A percentile compares a stretch with the other conserved stretches of the same genome.
Evolutionary conservation across 179 eudicot genomes (phyloP).

Genomic region (Silene coronaria): DNA sequence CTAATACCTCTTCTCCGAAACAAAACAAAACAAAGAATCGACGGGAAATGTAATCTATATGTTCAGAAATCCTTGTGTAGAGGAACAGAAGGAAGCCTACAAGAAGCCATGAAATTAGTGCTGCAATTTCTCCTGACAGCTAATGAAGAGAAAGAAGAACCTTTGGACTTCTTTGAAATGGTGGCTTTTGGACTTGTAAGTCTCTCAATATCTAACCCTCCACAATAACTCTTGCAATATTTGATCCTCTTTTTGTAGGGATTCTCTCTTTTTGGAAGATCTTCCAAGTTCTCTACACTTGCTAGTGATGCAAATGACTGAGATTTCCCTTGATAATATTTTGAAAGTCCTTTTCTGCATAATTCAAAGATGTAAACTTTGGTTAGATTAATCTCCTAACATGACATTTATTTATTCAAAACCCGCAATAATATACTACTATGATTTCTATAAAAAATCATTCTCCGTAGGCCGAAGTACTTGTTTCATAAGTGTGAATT

Average conservation of each 20-base stretch:
- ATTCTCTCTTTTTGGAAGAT: constrained; percentile 53
- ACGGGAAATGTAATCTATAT: too few relatives aligned
- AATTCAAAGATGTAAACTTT: background rate
- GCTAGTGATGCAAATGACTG: constrained; percentile 60
- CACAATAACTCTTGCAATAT: constrained; percentile 39
- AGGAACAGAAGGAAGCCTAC: constrained; percentile 15
- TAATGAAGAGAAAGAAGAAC: constrained; percentile 10
- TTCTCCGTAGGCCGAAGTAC: too few relatives aligned
- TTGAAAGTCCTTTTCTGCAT: constrained; percentile 67
- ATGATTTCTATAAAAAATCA: too few relatives aligned
- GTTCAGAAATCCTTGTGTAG: constrained; percentile 15
- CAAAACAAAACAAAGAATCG: background rate
- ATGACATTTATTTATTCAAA: too few relatives aligned
- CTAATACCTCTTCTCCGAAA: background rate
- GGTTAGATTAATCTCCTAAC: too few relatives aligned
- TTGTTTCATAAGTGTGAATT: too few relatives aligned
- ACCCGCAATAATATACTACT: too few relatives aligned
- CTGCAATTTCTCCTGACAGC: constrained; percentile 11
- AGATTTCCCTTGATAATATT: constrained; percentile 57
- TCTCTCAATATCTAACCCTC: constrained; percentile 13
- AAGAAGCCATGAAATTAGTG: constrained; percentile 14
- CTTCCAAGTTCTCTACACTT: constrained; percentile 52
- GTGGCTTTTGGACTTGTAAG: constrained; percentile 41
- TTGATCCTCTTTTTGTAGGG: constrained; percentile 37
- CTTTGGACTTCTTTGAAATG: constrained; percentile 36